Evolutionary conservation across 2,329 filamentous ascomycete genomes (phyloP).

Genomic region (Colletotrichum spinosum): DNA sequence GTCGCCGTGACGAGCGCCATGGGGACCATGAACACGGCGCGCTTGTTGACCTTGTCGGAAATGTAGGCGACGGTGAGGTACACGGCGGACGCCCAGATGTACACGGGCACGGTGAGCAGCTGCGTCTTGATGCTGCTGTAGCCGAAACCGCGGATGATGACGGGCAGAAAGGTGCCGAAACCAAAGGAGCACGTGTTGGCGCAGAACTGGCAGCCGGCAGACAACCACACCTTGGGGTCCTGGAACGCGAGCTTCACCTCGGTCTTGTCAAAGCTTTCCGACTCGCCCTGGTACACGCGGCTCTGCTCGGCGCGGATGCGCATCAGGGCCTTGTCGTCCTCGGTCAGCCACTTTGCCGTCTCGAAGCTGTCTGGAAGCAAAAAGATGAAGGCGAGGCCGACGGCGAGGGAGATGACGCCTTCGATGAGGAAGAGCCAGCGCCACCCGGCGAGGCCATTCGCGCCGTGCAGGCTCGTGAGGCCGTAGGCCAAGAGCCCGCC

Average conservation of each 20-base stretch:
- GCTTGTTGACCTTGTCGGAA: slow-evolving; percentile 55
- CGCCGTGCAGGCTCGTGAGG: slow-evolving; percentile 45
- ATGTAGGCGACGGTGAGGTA: slow-evolving; percentile 58
- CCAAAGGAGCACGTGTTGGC: slow-evolving; percentile 66
- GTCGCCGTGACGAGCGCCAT: slow-evolving; percentile 62
- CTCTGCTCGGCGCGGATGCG: slow-evolving; percentile 56
- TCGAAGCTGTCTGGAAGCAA: slow-evolving; percentile 54
- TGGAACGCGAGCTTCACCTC: slow-evolving; percentile 59
- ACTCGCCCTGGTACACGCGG: slow-evolving; percentile 58
- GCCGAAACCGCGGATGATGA: slow-evolving; percentile 64
- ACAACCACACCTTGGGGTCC: slow-evolving; percentile 66
- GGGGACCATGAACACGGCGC: slow-evolving; percentile 55
- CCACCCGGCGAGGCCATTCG: slow-evolving; percentile 59
- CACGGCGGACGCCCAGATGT: slow-evolving; percentile 59
- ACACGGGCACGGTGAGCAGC: slow-evolving; percentile 68
- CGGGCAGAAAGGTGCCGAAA: slow-evolving; percentile 68
- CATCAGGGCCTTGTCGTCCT: slow-evolving; percentile 63
- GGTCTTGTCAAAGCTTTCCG: slow-evolving; percentile 59
- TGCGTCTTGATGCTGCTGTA: slow-evolving; percentile 63
- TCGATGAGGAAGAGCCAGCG: slow-evolving; percentile 64
- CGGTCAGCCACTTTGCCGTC: slow-evolving; percentile 60
- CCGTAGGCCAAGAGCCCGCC: slow-evolving; percentile 60
- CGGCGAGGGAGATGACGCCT: slow-evolving; percentile 56
- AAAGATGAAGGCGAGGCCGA: slow-evolving; percentile 55
- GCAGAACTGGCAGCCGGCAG: slow-evolving; percentile 61